Conservation (phyloP, 352 stramenopile species). For the Halophytophthora polymorphica region DNA sequence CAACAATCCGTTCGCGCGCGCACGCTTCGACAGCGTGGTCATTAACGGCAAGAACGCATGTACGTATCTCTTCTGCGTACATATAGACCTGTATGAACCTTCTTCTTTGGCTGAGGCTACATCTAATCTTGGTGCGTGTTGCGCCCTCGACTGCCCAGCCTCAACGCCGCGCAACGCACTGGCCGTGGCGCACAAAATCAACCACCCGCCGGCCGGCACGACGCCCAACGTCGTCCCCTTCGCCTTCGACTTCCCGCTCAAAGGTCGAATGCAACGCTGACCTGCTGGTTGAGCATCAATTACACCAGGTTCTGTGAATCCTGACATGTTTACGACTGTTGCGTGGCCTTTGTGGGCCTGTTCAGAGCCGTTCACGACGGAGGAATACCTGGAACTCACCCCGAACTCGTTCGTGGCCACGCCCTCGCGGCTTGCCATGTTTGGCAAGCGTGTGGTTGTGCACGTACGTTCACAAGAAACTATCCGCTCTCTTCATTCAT, state of each 20-base stretch:
- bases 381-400: conserved; percentile 63
- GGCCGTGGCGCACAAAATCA: conserved; percentile 84
- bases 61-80: conserved; percentile 20
- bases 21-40: conserved; percentile 84
- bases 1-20: conserved; percentile 73
- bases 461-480: conserved; percentile 40
- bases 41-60: conserved; percentile 82
- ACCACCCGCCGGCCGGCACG: conserved; percentile 66
- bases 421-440: conserved; percentile 77
- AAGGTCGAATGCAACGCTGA: conserved; percentile 29
- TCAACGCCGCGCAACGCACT: conserved; percentile 60
- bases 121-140: background rate
- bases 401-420: conserved; percentile 81
- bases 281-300: background rate
- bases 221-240: conserved; percentile 81
- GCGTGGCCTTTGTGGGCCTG: background rate
- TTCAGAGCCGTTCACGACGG: conserved; percentile 64
- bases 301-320: background rate
- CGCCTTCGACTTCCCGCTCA: conserved; percentile 73
- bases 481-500: background rate
- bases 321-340: background rate
- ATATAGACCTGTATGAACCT: background rate
- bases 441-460: conserved; percentile 82
- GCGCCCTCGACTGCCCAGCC: conserved; percentile 21
- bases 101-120: no score